Evolutionary conservation across 139 green algal genomes (phyloP), one percentile per base, ranked within the genome.

Genomic region (Chlamydomonas asymmetrica): DNA sequence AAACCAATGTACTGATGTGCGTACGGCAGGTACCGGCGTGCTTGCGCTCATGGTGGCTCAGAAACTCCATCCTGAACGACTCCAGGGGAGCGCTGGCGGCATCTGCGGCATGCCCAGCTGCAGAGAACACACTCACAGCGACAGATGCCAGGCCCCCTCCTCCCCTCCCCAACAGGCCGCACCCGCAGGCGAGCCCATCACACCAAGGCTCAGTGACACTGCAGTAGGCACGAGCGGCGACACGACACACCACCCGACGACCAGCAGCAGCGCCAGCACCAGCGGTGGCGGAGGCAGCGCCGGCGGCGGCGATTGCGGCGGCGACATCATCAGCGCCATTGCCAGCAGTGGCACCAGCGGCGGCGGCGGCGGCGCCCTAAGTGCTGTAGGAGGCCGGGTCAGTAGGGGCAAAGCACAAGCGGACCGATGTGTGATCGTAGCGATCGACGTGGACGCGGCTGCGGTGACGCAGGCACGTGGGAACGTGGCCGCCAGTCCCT

Each of bases 21-120:
- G 49, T 57, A 22, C 22, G 49, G 49, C 20, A 18, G 18, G 49
- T 57, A 71, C 65, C n/a, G 82, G 82, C 25, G 77, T 89, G 32
- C 71, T 89, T 10, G 84, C 80, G 1, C 70, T 89, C 6, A 86
- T 86, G 80, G 57, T 79, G 64, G 80, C 80, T 3, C 84, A 89
- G 34, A 84, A 84, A 49, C 41, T 54, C 20, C n/a, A n/a, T n/a
- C n/a, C n/a, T n/a, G n/a, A n/a, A n/a, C n/a, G n/a, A n/a, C n/a
- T n/a, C n/a, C n/a, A n/a, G n/a, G n/a, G n/a, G n/a, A n/a, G n/a
- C n/a, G n/a, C n/a, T n/a, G n/a, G n/a, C n/a, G n/a, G n/a, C n/a
- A n/a, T n/a, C n/a, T n/a, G n/a, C n/a, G n/a, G n/a, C n/a, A n/a
- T n/a, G n/a, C n/a, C n/a, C 66, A 62, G 38, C 31, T 37, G 8